Percentiles rank a stretch among this genome's conserved stretches.
phyloP scores from a whole-genome alignment of 257 asterid genomes.

The Nicotiana noctiflora region DNA sequence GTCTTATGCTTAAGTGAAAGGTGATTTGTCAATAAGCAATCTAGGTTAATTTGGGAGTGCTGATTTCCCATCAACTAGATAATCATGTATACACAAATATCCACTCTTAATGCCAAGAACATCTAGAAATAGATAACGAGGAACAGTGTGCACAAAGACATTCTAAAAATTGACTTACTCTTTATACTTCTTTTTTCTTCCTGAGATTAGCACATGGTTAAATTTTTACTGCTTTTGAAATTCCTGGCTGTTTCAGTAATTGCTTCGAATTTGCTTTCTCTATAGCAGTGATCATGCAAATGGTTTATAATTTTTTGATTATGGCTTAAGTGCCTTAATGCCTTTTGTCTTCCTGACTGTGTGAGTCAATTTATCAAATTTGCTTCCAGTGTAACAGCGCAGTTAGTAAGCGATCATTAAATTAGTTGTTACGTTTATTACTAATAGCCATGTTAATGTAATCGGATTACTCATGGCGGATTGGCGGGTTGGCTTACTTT shows the following conservation, averaged over 20 bases:
- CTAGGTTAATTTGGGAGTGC: background rate
- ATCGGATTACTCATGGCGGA: background rate
- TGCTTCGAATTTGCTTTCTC: background rate
- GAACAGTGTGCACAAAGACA: background rate
- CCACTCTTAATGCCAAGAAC: background rate
- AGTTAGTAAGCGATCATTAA: background rate
- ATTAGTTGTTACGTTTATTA: background rate
- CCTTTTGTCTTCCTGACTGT: background rate
- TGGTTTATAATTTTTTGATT: background rate
- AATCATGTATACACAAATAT: background rate
- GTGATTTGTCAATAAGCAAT: background rate
- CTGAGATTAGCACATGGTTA: background rate
- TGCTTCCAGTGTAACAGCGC: background rate
- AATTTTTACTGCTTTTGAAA: background rate
- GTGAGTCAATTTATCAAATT: background rate
- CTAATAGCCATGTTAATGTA: background rate
- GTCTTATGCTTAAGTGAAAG: background rate
- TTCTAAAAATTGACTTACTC: background rate
- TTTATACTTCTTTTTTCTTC: background rate
- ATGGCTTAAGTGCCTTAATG: background rate
- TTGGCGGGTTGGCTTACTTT: conserved; percentile 8
- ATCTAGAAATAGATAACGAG: background rate
- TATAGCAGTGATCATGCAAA: background rate
- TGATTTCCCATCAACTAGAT: background rate
- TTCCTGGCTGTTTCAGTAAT: background rate